Evolutionary conservation across 257 asterid genomes (phyloP).

Genomic region (Solanum clarkiae): DNA sequence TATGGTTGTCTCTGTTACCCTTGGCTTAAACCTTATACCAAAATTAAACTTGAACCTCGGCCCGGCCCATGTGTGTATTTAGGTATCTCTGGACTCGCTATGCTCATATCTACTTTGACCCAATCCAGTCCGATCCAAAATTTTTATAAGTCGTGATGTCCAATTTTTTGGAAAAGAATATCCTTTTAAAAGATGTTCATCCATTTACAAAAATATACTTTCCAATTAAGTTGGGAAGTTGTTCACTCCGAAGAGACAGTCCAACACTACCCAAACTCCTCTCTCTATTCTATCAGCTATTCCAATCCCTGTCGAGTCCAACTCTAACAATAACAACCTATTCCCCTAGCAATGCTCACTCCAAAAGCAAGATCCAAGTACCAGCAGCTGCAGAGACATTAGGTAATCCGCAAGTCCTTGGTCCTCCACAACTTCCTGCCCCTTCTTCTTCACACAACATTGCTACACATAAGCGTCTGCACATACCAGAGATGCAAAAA

Average conservation of each 20-base stretch:
- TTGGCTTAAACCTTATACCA: neutral
- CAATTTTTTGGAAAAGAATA: neutral
- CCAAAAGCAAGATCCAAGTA: neutral
- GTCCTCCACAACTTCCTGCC: neutral
- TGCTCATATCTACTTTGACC: neutral
- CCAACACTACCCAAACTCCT: neutral
- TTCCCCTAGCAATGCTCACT: neutral
- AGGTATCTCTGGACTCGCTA: neutral
- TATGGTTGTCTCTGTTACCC: neutral
- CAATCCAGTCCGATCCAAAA: neutral
- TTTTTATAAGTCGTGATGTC: neutral
- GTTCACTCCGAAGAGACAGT: neutral
- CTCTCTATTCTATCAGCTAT: neutral
- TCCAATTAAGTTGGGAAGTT: neutral
- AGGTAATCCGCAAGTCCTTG: neutral
- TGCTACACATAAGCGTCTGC: neutral
- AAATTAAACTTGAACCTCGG: neutral
- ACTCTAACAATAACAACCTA: neutral
- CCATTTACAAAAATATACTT: conserved; percentile 22
- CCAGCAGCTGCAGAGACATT: neutral
- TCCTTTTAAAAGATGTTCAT: neutral
- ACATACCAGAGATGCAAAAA: neutral
- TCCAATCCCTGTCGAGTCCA: neutral
- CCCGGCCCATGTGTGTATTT: neutral
- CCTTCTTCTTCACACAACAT: neutral